Conservation (phyloP, 2,329 filamentous ascomycete species). For the Fusarium verticillioides region DNA sequence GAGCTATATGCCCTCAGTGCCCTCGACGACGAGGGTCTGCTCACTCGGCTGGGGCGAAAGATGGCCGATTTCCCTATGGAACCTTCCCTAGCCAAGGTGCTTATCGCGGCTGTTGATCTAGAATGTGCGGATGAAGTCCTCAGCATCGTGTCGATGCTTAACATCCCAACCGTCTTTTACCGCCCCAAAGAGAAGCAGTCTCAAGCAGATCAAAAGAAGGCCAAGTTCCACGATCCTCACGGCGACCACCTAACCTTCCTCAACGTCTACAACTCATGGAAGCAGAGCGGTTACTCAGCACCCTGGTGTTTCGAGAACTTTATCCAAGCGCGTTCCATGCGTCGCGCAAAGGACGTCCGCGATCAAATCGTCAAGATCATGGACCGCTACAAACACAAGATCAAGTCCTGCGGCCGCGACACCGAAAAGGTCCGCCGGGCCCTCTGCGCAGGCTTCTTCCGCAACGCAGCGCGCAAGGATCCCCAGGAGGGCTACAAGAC, state of each 20-base stretch:
- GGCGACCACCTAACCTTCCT: constrained; percentile 95
- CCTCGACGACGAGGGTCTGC: constrained; percentile 91
- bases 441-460: constrained; percentile 93
- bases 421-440: constrained; percentile 89
- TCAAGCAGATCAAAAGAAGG: constrained; percentile 96
- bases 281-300: constrained; percentile 80
- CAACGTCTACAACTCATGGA: constrained; percentile 99
- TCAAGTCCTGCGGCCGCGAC: constrained; percentile 87
- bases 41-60: constrained; percentile 91
- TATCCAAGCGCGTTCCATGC: constrained; percentile 90
- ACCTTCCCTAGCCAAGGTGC: constrained; percentile 86
- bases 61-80: constrained; percentile 99
- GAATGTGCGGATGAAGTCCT: constrained; percentile 94
- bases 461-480: constrained; percentile 93
- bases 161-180: constrained; percentile 88
- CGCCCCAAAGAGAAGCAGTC: constrained; percentile 97
- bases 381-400: constrained; percentile 84
- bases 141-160: constrained; percentile 94
- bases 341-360: constrained; percentile 89
- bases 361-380: constrained; percentile 95
- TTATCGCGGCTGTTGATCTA: constrained; percentile 88
- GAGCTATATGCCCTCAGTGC: constrained; percentile 93
- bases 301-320: constrained; percentile 99
- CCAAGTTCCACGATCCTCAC: constrained; percentile 95
- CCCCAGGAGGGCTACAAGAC: constrained; percentile 98